Percentiles rank a stretch among this genome's conserved stretches.
phyloP scores from a whole-genome alignment of 2,329 filamentous ascomycete species.

The Albophoma yamanashiensis region DNA sequence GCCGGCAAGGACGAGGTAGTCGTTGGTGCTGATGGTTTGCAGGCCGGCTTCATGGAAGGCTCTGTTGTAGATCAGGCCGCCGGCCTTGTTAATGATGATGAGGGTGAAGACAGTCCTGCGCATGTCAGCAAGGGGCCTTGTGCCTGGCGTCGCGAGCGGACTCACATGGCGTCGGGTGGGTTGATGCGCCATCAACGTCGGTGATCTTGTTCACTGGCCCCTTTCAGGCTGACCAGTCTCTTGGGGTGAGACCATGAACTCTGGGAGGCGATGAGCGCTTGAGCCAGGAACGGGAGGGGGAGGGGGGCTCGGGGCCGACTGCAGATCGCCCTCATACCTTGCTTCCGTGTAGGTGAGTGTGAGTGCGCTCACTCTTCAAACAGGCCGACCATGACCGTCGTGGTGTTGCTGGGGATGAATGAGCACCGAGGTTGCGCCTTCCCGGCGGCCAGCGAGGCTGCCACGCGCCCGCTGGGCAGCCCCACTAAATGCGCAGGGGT shows the following conservation, averaged over 20 bases:
- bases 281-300: not conserved
- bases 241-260: conserved; percentile 6
- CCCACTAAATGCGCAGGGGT: conserved; percentile 1
- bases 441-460: not conserved
- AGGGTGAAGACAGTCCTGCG: conserved; percentile 85
- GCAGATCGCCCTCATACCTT: not conserved
- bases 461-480: not conserved
- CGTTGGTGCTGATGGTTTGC: conserved; percentile 84
- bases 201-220: not conserved
- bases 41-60: conserved; percentile 80
- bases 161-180: not conserved
- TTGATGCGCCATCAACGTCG: not conserved
- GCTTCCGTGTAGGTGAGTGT: not conserved
- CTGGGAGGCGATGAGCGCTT: not conserved
- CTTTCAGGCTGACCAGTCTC: conserved; percentile 6
- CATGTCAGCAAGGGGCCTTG: not conserved
- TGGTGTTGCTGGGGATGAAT: not conserved
- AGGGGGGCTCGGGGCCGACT: not conserved
- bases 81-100: conserved; percentile 98
- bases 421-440: not conserved
- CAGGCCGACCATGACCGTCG: not conserved
- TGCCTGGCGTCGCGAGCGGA: not conserved
- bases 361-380: not conserved
- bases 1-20: conserved; percentile 91
- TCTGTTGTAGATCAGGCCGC: conserved; percentile 90